Evolutionary conservation across 768 basidiomycete genomes (phyloP), one percentile per base, ranked within the genome.

Genomic region (Coprinopsis marcescibilis): DNA sequence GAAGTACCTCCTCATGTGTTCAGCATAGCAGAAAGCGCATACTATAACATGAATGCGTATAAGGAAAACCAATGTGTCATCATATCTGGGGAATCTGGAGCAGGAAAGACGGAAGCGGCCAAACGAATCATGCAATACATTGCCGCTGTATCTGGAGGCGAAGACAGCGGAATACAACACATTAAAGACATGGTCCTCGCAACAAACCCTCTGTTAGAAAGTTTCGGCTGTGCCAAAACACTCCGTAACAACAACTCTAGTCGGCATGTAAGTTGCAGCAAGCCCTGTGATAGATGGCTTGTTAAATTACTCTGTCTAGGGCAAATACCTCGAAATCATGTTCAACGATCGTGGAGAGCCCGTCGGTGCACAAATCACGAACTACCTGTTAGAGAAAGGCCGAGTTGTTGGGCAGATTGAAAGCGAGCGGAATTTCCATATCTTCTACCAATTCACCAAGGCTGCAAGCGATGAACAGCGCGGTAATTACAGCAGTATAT

Each of bases 111-210:
- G 2, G 96, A 98, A 66, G 96, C 96, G 2, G 96, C 96, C 17
- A 98, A 98, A 65, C 82, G 93, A 40, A 98, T 99, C 66, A 99
- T 99, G 96, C 94, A 97, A 64, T 99, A 99, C 60, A 95, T 99
- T 56, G 96, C 96, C 13, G 96, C 90, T 8, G 96, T 98, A 0
- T 92, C 91, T 13, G 89, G 91, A 38, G 87, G 79, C 19, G 80
- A 81, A 53, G 89, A 90, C 58, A 85, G 78, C 58, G 91, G 89
- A 55, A 98, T 98, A 49, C 89, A 96, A 63, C 86, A 95, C 65
- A 93, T 98, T 64, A 97, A 98, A 71, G 94, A 98, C 62, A 99
- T 99, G 96, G 96, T 99, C 14, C 73, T 99, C 39, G 96, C 96
- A 8, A 98, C 96, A 6, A 99, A 99, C 63, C 96, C 96, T 14